Base-by-base conservation (phyloP, 2,329 filamentous ascomycete species). In the Leptoxyphium fumago region DNA sequence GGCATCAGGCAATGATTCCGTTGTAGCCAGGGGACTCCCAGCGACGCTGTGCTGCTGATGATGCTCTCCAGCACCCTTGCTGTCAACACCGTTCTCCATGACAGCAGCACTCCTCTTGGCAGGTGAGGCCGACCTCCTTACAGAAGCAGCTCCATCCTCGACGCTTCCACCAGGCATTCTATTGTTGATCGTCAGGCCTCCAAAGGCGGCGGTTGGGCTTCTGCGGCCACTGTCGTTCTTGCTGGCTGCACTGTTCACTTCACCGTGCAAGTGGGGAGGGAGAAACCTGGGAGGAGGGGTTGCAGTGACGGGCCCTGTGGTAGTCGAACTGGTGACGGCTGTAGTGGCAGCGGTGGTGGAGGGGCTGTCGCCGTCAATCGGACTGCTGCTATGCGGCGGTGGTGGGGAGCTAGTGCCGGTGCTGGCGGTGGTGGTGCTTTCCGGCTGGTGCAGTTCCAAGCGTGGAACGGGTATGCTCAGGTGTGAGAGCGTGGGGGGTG, bases 181-280 rank as follows among this genome's bases (percentile, higher is more conserved):
- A 30, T 64, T 67, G 44, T 55, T 54, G 36, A 58, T 55, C 11
- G 47, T 48, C 38, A 59, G 51, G 26, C 49, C 52, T 10, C 54
- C 55, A 45, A 57, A 51, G 40, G 53, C 52, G 42, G 50, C 52
- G 40, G 53, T 56, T 21, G 56, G 56, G 47, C 55, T 57, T 32
- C 40, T 42, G 49, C 45, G 60, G 32, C 61, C 32, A 9, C 32
- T 56, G 38, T 52, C 50, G 44, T 53, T 52, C 29, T 44, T 50
- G 40, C 47, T 55, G 36, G 50, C 49, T 46, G 52, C 43, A 29
- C 38, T 32, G 13, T 28, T 38, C 43, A 72, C 64, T 57, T 73
- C 71, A 58, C 69, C 66, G 56, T 73, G 71, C 45, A 77, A 61
- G 59, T 76, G 73, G 43, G 72, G 68, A 48, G 73, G 73, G 44